Evolutionary conservation across 768 basidiomycete species (phyloP).

Genomic region (Pleurotus ostreatus): DNA sequence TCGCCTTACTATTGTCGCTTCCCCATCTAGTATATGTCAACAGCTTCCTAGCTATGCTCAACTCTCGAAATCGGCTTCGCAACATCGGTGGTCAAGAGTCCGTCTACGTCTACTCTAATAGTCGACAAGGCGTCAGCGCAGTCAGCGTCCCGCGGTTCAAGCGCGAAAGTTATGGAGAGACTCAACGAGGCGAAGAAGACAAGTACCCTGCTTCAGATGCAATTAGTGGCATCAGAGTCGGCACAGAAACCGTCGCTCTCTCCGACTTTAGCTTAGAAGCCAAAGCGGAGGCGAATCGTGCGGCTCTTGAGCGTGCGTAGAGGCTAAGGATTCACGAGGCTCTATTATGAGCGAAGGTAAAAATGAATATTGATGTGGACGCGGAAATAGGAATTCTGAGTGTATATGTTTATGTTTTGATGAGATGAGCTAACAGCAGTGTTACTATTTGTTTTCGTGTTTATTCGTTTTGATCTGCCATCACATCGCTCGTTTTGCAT

Average conservation of each 20-base stretch:
- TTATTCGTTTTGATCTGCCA: too few species aligned
- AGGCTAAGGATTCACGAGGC: too few species aligned
- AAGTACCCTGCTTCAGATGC: not conserved
- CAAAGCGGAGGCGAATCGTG: not conserved
- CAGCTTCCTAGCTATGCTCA: slow-evolving; percentile 1
- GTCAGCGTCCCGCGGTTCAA: not conserved
- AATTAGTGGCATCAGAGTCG: not conserved
- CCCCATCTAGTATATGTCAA: not conserved
- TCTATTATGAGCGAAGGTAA: too few species aligned
- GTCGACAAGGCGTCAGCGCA: not conserved
- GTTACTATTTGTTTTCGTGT: too few species aligned
- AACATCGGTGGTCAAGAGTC: not conserved
- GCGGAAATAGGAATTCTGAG: too few species aligned
- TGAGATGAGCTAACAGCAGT: too few species aligned
- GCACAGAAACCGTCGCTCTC: not conserved
- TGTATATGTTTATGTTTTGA: too few species aligned
- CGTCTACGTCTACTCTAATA: not conserved
- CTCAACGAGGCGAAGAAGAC: not conserved
- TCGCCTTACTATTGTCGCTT: not conserved
- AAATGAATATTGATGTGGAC: too few species aligned
- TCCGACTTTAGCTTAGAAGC: not conserved
- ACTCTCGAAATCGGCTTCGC: slow-evolving; percentile 4
- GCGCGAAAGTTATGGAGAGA: not conserved
- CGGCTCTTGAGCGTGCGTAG: not conserved
- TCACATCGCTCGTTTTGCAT: too few species aligned